Percentiles rank a stretch among this genome's conserved stretches.
Evolutionary conservation across 2,329 filamentous ascomycete genomes (phyloP).

Genomic region (Mycosphaerelloides madeirae): DNA sequence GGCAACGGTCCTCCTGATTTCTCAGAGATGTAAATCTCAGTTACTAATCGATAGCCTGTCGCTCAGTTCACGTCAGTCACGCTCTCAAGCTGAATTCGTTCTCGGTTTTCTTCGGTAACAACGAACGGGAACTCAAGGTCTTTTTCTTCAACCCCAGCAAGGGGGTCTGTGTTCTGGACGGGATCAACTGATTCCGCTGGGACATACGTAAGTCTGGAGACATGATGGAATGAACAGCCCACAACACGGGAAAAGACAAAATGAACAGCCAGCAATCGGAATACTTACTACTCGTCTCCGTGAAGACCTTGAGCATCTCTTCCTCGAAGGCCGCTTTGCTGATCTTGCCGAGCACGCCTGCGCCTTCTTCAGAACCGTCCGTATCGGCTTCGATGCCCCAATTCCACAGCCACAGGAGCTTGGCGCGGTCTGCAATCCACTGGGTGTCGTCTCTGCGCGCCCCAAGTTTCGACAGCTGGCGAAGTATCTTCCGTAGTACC

Average conservation of each 20-base stretch:
- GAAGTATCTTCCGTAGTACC: slow-evolving; percentile 57
- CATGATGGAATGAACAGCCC: background rate
- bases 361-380: slow-evolving; percentile 33
- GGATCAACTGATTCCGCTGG: slow-evolving; percentile 25
- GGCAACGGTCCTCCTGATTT: slow-evolving; percentile 44
- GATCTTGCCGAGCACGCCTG: slow-evolving; percentile 56
- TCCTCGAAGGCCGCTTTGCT: slow-evolving; percentile 59
- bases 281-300: slow-evolving; percentile 41
- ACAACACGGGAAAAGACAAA: background rate
- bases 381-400: slow-evolving; percentile 57
- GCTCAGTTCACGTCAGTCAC: slow-evolving; percentile 18
- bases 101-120: slow-evolving; percentile 11
- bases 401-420: slow-evolving; percentile 67
- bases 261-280: background rate
- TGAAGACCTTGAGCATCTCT: slow-evolving; percentile 64
- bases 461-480: slow-evolving; percentile 44
- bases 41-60: slow-evolving; percentile 58
- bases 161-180: slow-evolving; percentile 16
- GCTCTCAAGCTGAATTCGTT: slow-evolving; percentile 1
- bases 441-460: slow-evolving; percentile 54
- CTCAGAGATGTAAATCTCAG: slow-evolving; percentile 54
- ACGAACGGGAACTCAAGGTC: slow-evolving; percentile 21
- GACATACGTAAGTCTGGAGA: slow-evolving; percentile 13
- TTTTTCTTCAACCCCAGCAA: slow-evolving; percentile 15
- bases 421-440: slow-evolving; percentile 58